These are phyloP conservation scores for Trichophyton schoenleinii DNA, from an alignment of 2,329 filamentous ascomycete species.

Conservation along the genomic window DNA sequence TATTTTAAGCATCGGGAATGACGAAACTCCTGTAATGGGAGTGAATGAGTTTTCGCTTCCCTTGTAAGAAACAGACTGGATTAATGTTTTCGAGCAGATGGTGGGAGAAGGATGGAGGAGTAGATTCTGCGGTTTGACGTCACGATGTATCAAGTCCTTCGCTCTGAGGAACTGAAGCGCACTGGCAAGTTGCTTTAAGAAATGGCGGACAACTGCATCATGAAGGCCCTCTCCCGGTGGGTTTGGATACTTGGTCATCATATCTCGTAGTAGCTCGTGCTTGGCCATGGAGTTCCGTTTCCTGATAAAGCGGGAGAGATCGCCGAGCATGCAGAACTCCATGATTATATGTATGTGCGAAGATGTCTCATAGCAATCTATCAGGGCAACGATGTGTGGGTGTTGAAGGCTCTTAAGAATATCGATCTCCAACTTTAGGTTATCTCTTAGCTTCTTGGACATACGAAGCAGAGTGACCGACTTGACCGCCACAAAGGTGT, in stretches of 20 bases:
- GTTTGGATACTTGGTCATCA: conserved; percentile 88
- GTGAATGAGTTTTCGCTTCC: conserved; percentile 70
- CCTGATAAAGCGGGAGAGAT: conserved; percentile 91
- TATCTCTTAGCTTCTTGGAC: conserved; percentile 92
- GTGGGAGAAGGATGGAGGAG: conserved; percentile 70
- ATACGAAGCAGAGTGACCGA: conserved; percentile 83
- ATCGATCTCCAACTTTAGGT: conserved; percentile 86
- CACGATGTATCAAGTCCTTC: conserved; percentile 83
- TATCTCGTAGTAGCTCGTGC: conserved; percentile 71
- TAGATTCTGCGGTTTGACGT: conserved; percentile 95
- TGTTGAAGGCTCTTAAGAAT: conserved; percentile 90
- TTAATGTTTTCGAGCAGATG: conserved; percentile 52
- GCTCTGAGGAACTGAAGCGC: conserved; percentile 78
- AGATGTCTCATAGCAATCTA: conserved; percentile 79
- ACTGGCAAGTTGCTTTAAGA: conserved; percentile 86
- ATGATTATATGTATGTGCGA: conserved; percentile 93
- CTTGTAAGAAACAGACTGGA: conserved; percentile 57
- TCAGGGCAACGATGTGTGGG: conserved; percentile 90
- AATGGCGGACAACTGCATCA: conserved; percentile 93
- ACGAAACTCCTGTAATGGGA: conserved; percentile 66
- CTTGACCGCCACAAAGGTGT: conserved; percentile 84
- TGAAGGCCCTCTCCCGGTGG: conserved; percentile 72
- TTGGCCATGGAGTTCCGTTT: conserved; percentile 70
- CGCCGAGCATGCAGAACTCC: conserved; percentile 95
- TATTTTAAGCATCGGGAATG: conserved; percentile 90